phyloP scores from a whole-genome alignment of 805 yeast genomes.

The Starmerella khaoyaiensis region DNA sequence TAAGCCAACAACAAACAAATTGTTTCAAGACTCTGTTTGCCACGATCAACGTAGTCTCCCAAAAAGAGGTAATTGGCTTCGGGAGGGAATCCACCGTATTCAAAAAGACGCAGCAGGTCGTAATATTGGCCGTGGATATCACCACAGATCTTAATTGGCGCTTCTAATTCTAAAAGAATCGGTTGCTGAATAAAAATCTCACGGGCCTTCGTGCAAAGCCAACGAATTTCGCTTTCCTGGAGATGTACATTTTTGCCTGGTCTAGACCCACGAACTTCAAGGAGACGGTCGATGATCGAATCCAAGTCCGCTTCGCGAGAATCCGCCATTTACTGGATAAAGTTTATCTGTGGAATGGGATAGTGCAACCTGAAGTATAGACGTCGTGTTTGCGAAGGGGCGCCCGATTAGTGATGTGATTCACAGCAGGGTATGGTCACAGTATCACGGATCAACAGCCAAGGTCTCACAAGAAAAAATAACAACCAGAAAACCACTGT shows the following conservation, averaged over 20 bases:
- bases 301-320: conserved; percentile 81
- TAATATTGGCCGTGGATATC: conserved; percentile 98
- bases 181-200: conserved; percentile 98
- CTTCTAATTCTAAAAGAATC: conserved; percentile 85
- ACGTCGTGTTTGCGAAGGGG: no score
- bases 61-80: conserved; percentile 91
- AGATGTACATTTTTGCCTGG: conserved; percentile 95
- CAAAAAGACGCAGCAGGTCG: conserved; percentile 86
- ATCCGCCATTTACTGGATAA: conserved; percentile 26
- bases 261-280: conserved; percentile 95
- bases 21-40: conserved; percentile 92
- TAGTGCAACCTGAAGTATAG: no score
- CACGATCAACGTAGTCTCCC: conserved; percentile 98
- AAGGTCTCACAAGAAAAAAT: no score
- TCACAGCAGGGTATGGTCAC: no score
- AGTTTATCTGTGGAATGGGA: no score
- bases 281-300: conserved; percentile 88
- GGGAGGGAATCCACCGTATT: conserved; percentile 98
- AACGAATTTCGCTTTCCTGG: conserved; percentile 87
- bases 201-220: conserved; percentile 92
- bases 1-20: conserved; percentile 87
- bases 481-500: no score
- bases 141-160: conserved; percentile 90
- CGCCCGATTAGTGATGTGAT: no score
- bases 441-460: no score